Evolutionary conservation across 345 rosid species (phyloP).

Genomic region (Iberis pinnata): DNA sequence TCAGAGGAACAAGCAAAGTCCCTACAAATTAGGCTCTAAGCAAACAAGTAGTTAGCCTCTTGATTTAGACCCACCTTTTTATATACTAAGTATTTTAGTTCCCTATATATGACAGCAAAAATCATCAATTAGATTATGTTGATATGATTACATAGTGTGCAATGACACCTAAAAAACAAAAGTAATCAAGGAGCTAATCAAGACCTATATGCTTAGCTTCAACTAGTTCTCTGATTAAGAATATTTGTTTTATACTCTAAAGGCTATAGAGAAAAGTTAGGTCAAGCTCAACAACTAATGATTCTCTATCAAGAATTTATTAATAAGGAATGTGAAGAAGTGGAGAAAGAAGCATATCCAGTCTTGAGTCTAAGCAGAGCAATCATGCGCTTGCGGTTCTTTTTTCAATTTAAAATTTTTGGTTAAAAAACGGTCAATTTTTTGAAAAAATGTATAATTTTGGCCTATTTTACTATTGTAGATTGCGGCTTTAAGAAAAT

Average conservation of each 20-base stretch:
- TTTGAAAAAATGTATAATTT: too few relatives aligned
- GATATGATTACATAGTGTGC: conserved; percentile 26
- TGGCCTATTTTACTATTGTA: too few relatives aligned
- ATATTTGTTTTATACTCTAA: conserved; percentile 13
- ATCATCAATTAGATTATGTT: conserved; percentile 24
- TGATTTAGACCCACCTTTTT: conserved; percentile 20
- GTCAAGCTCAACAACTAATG: conserved; percentile 30
- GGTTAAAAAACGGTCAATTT: too few relatives aligned
- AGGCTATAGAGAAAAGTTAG: conserved; percentile 17
- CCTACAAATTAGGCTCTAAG: conserved; percentile 26
- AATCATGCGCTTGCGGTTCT: too few relatives aligned
- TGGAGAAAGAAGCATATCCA: not conserved
- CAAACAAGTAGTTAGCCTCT: conserved; percentile 13
- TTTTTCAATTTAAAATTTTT: too few relatives aligned
- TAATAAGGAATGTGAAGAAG: not conserved
- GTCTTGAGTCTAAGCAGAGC: too few relatives aligned
- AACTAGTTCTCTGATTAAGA: conserved; percentile 22
- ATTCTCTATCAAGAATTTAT: conserved; percentile 22
- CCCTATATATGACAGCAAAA: conserved; percentile 19
- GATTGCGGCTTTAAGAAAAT: too few relatives aligned
- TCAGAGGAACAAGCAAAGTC: too few relatives aligned
- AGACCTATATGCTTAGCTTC: conserved; percentile 14
- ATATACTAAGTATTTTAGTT: conserved; percentile 9
- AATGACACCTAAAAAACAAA: conserved; percentile 25
- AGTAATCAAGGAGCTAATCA: conserved; percentile 28